Evolutionary conservation across 345 rosid genomes (phyloP).

Genomic region (Salix brachista): DNA sequence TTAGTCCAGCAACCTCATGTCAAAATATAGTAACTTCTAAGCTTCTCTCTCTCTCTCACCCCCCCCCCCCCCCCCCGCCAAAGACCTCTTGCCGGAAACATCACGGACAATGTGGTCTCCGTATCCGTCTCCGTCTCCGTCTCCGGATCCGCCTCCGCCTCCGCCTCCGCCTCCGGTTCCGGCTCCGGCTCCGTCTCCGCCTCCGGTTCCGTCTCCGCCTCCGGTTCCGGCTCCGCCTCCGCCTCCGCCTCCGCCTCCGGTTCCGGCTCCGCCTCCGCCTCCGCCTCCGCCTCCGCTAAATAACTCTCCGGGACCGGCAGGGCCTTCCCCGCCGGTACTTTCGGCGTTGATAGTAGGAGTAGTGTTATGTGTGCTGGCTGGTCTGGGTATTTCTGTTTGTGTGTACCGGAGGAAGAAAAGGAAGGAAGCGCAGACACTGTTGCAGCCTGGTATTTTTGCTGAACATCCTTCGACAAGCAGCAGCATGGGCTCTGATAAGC

Average conservation of each 20-base stretch:
- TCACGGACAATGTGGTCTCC: constrained; percentile 22
- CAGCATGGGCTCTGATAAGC: constrained; percentile 14
- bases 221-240: no score
- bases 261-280: not conserved
- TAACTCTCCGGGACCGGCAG: not conserved
- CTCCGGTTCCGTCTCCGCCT: no score
- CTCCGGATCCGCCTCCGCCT: not conserved
- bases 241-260: not conserved
- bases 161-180: not conserved
- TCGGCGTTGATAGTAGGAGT: constrained; percentile 23
- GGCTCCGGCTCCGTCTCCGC: not conserved
- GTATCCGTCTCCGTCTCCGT: not conserved
- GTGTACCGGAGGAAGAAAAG: constrained; percentile 25
- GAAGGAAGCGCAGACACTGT: constrained; percentile 8
- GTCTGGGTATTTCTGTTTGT: constrained; percentile 12
- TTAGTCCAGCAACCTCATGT: not conserved
- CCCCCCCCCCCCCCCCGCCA: no score
- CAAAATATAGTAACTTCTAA: not conserved
- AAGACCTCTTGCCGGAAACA: not conserved
- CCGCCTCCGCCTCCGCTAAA: not conserved
- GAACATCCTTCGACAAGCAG: constrained; percentile 19
- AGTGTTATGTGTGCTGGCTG: constrained; percentile 30
- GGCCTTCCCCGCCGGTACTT: constrained; percentile 6
- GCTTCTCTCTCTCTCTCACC: not conserved
- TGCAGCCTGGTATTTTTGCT: constrained; percentile 2